phyloP scores from a whole-genome alignment of 257 asterid genomes.

The Solanum pimpinellifolium region DNA sequence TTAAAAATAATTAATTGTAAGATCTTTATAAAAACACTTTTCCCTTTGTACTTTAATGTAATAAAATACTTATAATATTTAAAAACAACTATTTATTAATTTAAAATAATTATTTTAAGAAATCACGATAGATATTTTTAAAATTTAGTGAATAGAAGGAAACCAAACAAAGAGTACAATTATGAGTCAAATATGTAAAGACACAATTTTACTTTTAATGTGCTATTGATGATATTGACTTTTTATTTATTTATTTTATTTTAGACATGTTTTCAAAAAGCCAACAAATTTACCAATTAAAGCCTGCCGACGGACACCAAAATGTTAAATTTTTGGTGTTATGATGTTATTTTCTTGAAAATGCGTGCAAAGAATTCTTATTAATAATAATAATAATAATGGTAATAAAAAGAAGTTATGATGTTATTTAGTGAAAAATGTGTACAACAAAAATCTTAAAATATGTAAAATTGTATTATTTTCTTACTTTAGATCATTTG shows the following conservation, averaged over 20 bases:
- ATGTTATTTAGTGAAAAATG: not conserved
- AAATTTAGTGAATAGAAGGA: not conserved
- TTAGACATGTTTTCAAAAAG: not conserved
- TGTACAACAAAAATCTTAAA: not conserved
- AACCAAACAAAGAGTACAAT: not conserved
- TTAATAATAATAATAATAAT: no score
- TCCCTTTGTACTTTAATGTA: not conserved
- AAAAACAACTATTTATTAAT: not conserved
- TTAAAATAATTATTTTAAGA: not conserved
- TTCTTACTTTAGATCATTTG: not conserved
- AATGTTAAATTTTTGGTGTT: not conserved
- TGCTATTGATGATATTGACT: not conserved
- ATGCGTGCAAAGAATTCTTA: not conserved
- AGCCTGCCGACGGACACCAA: not conserved
- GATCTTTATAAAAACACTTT: not conserved
- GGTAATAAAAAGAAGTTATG: not conserved
- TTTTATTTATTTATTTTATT: not conserved
- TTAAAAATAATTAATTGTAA: not conserved
- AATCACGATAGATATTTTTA: rapidly evolving
- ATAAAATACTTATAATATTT: not conserved
- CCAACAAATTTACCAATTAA: not conserved
- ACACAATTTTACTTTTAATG: not conserved
- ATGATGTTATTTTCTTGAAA: not conserved
- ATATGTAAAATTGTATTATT: not conserved
- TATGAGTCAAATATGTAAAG: constrained; percentile 1